A percentile compares a stretch with the other conserved stretches of the same genome.
Conservation (phyloP, 2,329 filamentous ascomycete genomes). For the Phialophora chinensis region DNA sequence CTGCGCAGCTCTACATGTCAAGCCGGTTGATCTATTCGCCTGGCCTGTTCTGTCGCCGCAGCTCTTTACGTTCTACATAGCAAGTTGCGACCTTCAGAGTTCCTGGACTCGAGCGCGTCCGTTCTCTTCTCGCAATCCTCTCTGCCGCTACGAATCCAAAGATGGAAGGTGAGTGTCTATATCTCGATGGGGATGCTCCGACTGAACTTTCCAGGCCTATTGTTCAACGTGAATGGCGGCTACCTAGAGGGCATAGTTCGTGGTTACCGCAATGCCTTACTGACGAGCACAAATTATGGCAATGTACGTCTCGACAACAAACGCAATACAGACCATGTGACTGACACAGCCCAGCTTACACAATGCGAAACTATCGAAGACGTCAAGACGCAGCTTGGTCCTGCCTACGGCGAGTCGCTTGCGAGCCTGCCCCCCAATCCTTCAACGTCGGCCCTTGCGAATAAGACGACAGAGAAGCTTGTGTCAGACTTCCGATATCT, state of each 20-base stretch:
- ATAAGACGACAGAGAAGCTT: constrained; percentile 96
- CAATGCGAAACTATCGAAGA: constrained; percentile 62
- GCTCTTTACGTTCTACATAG: neutral
- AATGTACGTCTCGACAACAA: constrained; percentile 47
- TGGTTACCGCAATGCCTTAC: constrained; percentile 91
- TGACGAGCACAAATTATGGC: constrained; percentile 88
- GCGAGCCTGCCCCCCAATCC: constrained; percentile 92
- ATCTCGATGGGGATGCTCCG: constrained; percentile 1
- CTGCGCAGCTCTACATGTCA: constrained; percentile 5
- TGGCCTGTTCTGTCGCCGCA: constrained; percentile 12
- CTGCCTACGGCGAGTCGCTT: constrained; percentile 96
- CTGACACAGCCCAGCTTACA: constrained; percentile 30
- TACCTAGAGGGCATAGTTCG: constrained; percentile 95
- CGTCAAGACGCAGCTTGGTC: constrained; percentile 95
- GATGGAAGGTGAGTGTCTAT: constrained; percentile 35
- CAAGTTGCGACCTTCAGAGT: constrained; percentile 9
- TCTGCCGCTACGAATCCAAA: neutral
- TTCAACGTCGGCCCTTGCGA: constrained; percentile 90
- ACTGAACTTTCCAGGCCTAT: constrained; percentile 64
- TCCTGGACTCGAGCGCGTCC: neutral
- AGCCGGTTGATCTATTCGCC: constrained; percentile 26
- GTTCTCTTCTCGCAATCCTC: neutral
- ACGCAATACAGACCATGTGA: neutral
- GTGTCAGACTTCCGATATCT: constrained; percentile 97
- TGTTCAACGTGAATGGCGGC: constrained; percentile 95